Evolutionary conservation across 192 early-diverging fungal genomes (phyloP), one percentile per base, ranked within the genome.

Genomic region (Coemansia sp.): DNA sequence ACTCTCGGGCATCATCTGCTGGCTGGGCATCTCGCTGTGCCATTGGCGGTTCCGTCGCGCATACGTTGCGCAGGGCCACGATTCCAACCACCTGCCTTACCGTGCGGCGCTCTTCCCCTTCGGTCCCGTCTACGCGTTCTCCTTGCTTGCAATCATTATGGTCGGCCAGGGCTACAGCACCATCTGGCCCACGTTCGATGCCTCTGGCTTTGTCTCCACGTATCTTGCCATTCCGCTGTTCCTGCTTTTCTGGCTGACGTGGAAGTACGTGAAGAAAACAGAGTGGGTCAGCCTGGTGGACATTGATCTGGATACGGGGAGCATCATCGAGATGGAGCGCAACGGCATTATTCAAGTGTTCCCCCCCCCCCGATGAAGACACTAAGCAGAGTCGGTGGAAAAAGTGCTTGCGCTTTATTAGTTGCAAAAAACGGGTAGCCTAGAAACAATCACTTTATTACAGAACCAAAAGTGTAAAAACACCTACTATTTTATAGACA

Each of bases 41-140:
- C 93, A 95, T 61, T 86, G 87, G 58, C 89, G 95, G n/a, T 95
- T 94, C 88, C 89, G 93, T 61, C 86, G 85, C 7, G 93, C 95
- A 2, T 89, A 89, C 54, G 68, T 87, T 21, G 84, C 81, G 37
- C 95, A 96, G 68, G 87, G 87, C 12, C 85, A 88, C 59, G 67
- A 81, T 9, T 53, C 92, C n/a, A 66, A 73, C 6, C 78, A 84
- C 11, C 81, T 97, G 23, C 92, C 92, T 0, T 97, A 95, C 70
- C 67, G 77, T 18, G 89, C 95, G 0, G 87, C 89, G 1, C 77
- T 92, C 26, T 93, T 87, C 73, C 92, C 93, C 0, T 91, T 85
- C 65, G 88, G 89, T 13, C 89, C 89, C 41, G 85, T 90, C 57
- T 85, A 90, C 45, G 86, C 92, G 11, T 80, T 93, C 50, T 57